Conservation (phyloP, 2,329 filamentous ascomycete genomes). For the Aureobasidium sp. region DNA sequence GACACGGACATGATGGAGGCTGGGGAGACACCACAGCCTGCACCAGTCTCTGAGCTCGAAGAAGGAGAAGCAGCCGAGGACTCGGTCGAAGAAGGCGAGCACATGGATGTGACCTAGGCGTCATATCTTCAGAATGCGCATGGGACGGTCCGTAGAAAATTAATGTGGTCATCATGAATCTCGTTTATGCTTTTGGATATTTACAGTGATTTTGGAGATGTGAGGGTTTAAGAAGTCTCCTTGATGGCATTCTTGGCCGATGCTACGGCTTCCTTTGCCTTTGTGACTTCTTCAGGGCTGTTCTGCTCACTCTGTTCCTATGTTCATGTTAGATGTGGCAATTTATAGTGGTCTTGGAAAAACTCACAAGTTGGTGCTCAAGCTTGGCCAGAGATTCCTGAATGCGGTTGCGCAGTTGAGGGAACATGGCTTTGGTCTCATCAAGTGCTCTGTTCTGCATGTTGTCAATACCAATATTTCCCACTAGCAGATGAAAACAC, state of each 20-base stretch:
- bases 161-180: background rate
- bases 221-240: conserved; percentile 24
- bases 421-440: conserved; percentile 80
- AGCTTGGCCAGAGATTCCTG: conserved; percentile 62
- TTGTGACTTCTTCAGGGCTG: conserved; percentile 36
- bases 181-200: background rate
- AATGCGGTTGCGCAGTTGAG: conserved; percentile 62
- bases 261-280: conserved; percentile 35
- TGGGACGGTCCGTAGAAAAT: background rate
- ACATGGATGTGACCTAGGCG: conserved; percentile 15
- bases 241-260: conserved; percentile 33
- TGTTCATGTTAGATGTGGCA: conserved; percentile 19
- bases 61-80: conserved; percentile 23
- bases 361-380: conserved; percentile 62
- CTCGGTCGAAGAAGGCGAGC: conserved; percentile 14
- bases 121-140: too few species aligned
- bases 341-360: background rate
- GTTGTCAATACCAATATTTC: background rate
- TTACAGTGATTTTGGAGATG: background rate
- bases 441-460: conserved; percentile 67
- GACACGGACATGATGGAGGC: conserved; percentile 16
- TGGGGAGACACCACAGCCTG: conserved; percentile 13
- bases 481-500: conserved; percentile 20
- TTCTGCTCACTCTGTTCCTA: conserved; percentile 32
- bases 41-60: conserved; percentile 19